Evolutionary conservation across 306 rosid species (phyloP).

Genomic region (Lathyrus sativus): DNA sequence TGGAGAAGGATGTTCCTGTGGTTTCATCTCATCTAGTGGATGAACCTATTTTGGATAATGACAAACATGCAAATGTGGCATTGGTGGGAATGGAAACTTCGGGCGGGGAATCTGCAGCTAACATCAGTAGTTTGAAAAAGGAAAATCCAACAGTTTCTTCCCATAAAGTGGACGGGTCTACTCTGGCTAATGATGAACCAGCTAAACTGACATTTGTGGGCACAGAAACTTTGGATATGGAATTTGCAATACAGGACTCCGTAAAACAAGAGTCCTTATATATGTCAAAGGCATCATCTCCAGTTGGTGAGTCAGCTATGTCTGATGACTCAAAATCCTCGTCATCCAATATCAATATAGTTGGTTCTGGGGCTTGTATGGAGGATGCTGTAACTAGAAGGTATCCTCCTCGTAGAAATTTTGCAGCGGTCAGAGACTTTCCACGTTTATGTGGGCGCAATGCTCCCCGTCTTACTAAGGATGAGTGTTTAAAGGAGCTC

Average conservation of each 20-base stretch:
- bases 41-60: neutral
- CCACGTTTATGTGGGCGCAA: slow-evolving; percentile 75
- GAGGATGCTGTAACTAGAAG: slow-evolving; percentile 44
- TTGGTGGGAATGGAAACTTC: neutral
- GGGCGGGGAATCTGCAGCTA: neutral
- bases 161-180: slow-evolving; percentile 35
- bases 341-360: slow-evolving; percentile 31
- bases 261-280: slow-evolving; percentile 38
- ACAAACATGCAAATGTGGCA: neutral
- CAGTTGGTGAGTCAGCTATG: slow-evolving; percentile 37
- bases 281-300: slow-evolving; percentile 39
- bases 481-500: slow-evolving; percentile 27
- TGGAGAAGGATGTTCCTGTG: neutral
- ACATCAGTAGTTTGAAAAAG: neutral
- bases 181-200: slow-evolving; percentile 33
- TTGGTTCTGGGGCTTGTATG: slow-evolving; percentile 44
- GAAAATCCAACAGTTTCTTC: slow-evolving; percentile 22
- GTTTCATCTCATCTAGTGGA: slow-evolving; percentile 1
- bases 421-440: slow-evolving; percentile 72
- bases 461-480: slow-evolving; percentile 45
- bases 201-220: slow-evolving; percentile 11
- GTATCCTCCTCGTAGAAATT: slow-evolving; percentile 62
- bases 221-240: slow-evolving; percentile 31
- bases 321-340: slow-evolving; percentile 34
- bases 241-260: neutral